A percentile compares a stretch with the other conserved stretches of the same genome.
Evolutionary conservation across 2,329 filamentous ascomycete species (phyloP).

Genomic region (Fusarium pseudograminearum): DNA sequence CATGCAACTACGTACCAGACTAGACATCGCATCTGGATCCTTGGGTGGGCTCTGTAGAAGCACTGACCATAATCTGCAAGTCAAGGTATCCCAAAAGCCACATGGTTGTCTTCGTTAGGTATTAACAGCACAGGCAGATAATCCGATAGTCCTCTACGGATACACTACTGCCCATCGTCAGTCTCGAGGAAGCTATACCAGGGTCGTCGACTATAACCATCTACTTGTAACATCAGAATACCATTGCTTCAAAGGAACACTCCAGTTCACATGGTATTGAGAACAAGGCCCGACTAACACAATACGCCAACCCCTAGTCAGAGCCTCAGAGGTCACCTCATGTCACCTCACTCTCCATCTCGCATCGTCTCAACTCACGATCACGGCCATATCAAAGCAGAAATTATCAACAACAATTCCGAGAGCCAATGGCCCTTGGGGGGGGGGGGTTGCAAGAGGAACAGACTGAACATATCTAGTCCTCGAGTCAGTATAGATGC

Average conservation of each 20-base stretch:
- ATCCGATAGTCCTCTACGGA: background rate
- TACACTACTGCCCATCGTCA: background rate
- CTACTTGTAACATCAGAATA: background rate
- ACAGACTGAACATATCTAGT: conserved; percentile 4
- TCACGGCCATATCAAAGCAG: conserved; percentile 4
- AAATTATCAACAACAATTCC: background rate
- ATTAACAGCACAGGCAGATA: conserved; percentile 9
- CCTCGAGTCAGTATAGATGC: conserved; percentile 4
- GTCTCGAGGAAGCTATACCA: background rate
- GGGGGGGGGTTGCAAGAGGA: conserved; percentile 3
- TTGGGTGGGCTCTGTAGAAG: conserved; percentile 37
- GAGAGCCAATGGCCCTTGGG: background rate
- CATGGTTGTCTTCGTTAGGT: conserved; percentile 28
- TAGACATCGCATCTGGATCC: conserved; percentile 21
- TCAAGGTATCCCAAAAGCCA: conserved; percentile 38
- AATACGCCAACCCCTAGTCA: conserved; percentile 31
- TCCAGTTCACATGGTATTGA: conserved; percentile 34
- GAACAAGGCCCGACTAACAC: conserved; percentile 32
- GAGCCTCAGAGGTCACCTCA: conserved; percentile 38
- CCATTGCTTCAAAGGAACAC: conserved; percentile 2
- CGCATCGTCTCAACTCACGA: conserved; percentile 14
- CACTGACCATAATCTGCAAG: conserved; percentile 38
- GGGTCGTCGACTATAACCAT: background rate
- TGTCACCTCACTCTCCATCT: conserved; percentile 39
- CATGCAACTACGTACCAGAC: conserved; percentile 26